phyloP scores from a whole-genome alignment of 169 alveolate species.

The Babesia ovis region DNA sequence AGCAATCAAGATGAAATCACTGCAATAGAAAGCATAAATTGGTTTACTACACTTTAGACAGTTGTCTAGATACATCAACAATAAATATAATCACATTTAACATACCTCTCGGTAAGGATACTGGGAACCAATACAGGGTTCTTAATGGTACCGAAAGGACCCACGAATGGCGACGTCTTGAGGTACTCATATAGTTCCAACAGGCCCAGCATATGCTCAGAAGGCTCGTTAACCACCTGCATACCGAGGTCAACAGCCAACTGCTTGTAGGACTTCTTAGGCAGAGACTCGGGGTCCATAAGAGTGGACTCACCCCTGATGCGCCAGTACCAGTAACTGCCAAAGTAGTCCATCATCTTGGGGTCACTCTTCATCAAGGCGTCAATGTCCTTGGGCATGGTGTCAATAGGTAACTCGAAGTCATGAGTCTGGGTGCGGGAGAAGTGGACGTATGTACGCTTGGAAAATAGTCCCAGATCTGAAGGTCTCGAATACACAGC shows the following conservation, averaged over 20 bases:
- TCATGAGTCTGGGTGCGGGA: conserved; percentile 82
- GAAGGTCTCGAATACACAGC: neutral
- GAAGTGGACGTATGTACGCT: conserved; percentile 74
- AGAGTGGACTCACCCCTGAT: conserved; percentile 82
- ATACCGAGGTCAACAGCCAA: conserved; percentile 86
- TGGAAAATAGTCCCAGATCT: neutral
- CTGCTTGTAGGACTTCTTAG: conserved; percentile 83
- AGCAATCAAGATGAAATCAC: no score
- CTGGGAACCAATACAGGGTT: conserved; percentile 88
- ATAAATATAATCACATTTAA: neutral
- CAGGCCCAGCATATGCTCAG: conserved; percentile 85
- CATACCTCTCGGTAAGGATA: conserved; percentile 78
- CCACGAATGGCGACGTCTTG: conserved; percentile 85
- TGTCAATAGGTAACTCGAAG: conserved; percentile 83
- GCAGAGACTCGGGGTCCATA: conserved; percentile 77
- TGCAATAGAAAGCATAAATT: neutral
- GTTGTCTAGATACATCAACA: neutral
- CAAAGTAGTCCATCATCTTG: conserved; percentile 78
- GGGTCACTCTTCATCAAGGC: conserved; percentile 80
- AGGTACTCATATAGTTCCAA: conserved; percentile 87
- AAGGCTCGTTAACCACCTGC: conserved; percentile 79
- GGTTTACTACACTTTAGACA: no score
- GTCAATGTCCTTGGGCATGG: conserved; percentile 85
- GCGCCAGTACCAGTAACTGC: conserved; percentile 86
- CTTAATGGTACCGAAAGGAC: conserved; percentile 88